phyloP scores from a whole-genome alignment of 768 basidiomycete genomes.

The Hemileccinum rubropunctum region DNA sequence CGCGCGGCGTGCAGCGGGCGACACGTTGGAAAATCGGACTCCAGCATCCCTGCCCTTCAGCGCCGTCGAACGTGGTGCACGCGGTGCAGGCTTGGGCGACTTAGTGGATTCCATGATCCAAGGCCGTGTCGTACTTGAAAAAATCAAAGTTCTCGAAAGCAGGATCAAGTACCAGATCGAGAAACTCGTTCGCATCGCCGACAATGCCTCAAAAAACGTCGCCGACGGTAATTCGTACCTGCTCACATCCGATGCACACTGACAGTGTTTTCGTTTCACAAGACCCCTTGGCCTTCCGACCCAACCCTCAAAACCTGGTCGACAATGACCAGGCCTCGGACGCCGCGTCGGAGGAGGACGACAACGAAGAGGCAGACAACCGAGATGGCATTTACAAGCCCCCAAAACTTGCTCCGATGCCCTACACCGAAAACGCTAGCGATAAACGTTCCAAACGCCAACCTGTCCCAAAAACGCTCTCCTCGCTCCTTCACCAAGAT shows the following conservation, averaged over 20 bases:
- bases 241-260: neutral
- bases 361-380: conserved; percentile 13
- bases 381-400: conserved; percentile 71
- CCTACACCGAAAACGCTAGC: conserved; percentile 62
- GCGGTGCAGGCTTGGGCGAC: conserved; percentile 67
- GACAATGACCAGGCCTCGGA: conserved; percentile 36
- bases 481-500: conserved; percentile 48
- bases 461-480: conserved; percentile 65
- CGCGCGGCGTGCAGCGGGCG: conserved; percentile 66
- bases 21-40: conserved; percentile 52
- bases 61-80: conserved; percentile 43
- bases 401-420: conserved; percentile 85
- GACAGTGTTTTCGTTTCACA: conserved; percentile 3
- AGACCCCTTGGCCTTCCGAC: conserved; percentile 93
- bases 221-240: conserved; percentile 53
- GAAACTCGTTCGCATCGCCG: conserved; percentile 79
- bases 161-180: conserved; percentile 96
- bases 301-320: conserved; percentile 78
- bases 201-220: conserved; percentile 47
- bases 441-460: conserved; percentile 45
- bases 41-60: conserved; percentile 54
- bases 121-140: conserved; percentile 81
- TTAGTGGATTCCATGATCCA: conserved; percentile 79
- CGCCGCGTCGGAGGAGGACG: conserved; percentile 31
- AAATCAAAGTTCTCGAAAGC: conserved; percentile 77